Conservation (phyloP, 306 rosid genomes). For the Fragaria nilgerrensis region DNA sequence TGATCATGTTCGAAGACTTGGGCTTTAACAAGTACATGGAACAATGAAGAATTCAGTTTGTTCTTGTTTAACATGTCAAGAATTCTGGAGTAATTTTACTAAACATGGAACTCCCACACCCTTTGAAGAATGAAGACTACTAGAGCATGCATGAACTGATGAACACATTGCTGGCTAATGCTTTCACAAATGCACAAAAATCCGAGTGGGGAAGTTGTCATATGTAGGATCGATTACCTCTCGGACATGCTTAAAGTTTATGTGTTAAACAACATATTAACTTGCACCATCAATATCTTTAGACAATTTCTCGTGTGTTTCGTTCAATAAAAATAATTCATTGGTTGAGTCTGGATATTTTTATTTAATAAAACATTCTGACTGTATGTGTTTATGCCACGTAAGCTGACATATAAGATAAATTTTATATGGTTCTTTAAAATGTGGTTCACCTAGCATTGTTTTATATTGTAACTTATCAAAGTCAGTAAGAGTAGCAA, state of each 20-base stretch:
- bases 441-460: too few relatives aligned
- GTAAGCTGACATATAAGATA: too few relatives aligned
- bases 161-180: neutral
- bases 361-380: too few relatives aligned
- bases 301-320: neutral
- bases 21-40: neutral
- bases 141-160: neutral
- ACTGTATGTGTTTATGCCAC: too few relatives aligned
- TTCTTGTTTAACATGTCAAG: neutral
- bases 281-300: neutral
- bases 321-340: neutral
- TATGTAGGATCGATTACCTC: neutral
- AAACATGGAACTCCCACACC: neutral
- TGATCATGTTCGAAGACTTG: neutral
- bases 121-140: neutral
- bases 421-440: too few relatives aligned
- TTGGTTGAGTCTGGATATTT: neutral
- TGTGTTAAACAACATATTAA: neutral
- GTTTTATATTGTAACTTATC: too few relatives aligned
- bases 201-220: neutral
- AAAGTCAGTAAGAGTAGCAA: neutral
- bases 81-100: neutral
- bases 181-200: neutral
- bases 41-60: neutral
- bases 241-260: neutral